These are phyloP conservation scores for Hypoxylon sp. DNA, from an alignment of 2,329 filamentous ascomycete genomes.

Conservation along the genomic window DNA sequence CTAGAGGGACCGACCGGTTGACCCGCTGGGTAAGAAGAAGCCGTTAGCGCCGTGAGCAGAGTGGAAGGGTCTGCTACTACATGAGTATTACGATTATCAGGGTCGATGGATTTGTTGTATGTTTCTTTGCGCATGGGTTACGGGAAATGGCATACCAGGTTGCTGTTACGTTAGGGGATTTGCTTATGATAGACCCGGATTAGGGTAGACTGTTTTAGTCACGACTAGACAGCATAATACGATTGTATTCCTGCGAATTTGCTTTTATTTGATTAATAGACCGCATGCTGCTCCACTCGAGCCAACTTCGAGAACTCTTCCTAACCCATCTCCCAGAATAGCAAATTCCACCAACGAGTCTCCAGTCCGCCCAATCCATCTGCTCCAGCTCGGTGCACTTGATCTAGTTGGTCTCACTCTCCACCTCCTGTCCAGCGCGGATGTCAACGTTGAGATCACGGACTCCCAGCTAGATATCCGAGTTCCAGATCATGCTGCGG, in stretches of 20 bases:
- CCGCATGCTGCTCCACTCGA: too few species aligned
- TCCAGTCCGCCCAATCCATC: neutral
- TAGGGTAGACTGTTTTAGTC: neutral
- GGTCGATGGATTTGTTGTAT: neutral
- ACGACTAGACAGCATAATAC: slow-evolving; percentile 22
- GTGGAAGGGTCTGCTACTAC: neutral
- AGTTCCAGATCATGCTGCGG: slow-evolving; percentile 70
- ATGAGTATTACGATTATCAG: neutral
- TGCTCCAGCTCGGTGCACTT: neutral
- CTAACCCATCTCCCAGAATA: neutral
- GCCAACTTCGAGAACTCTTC: neutral
- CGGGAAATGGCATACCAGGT: slow-evolving; percentile 23
- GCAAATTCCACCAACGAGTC: neutral
- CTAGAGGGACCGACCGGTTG: slow-evolving; percentile 42
- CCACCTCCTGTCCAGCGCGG: neutral
- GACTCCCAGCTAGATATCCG: neutral
- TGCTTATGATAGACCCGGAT: slow-evolving; percentile 23
- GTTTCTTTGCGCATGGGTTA: slow-evolving; percentile 21
- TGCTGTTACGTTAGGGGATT: slow-evolving; percentile 8
- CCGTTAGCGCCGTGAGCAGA: neutral
- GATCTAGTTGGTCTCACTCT: neutral
- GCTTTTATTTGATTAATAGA: too few species aligned
- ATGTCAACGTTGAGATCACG: too few species aligned
- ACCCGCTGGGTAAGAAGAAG: neutral
- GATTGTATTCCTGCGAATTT: slow-evolving; percentile 9